A percentile compares a stretch with the other conserved stretches of the same genome.
Conservation (phyloP, 179 eudicot species). For the Kewa caespitosa region DNA sequence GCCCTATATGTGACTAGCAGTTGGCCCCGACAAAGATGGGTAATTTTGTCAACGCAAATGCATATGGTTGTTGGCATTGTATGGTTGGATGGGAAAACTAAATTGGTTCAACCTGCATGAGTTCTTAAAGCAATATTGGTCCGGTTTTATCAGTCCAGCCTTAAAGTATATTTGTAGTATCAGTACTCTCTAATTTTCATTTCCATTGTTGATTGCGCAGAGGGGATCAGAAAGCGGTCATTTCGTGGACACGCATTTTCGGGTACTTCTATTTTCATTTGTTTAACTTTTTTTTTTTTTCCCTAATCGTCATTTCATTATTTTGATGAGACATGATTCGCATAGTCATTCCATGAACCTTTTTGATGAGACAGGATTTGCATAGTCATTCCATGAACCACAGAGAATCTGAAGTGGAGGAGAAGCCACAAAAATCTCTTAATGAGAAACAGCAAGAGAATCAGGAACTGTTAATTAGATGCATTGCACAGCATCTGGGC, state of each 20-base stretch:
- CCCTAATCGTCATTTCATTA: neutral
- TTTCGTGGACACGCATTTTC: slow-evolving; percentile 32
- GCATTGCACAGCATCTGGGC: slow-evolving; percentile 76
- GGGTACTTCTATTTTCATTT: slow-evolving; percentile 21
- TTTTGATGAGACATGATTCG: neutral
- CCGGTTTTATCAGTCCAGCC: no score
- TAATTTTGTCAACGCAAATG: no score
- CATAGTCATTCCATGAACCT: no score
- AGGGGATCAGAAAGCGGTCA: slow-evolving; percentile 77
- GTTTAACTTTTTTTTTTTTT: neutral
- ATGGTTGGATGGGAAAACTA: no score
- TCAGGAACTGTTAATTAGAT: slow-evolving; percentile 74
- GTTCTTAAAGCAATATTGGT: no score
- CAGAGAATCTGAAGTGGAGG: slow-evolving; percentile 76
- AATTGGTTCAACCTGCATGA: no score
- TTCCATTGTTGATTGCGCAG: slow-evolving; percentile 44
- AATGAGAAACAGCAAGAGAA: slow-evolving; percentile 90
- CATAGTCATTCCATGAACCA: slow-evolving; percentile 75
- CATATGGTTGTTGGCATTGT: no score
- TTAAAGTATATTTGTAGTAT: neutral
- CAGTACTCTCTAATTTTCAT: slow-evolving; percentile 12
- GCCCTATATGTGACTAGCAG: no score
- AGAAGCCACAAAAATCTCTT: slow-evolving; percentile 90
- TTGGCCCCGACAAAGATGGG: no score
- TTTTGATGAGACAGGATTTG: slow-evolving; percentile 50